Conservation (phyloP, 805 yeast species). For the Huiozyma sinensis region DNA sequence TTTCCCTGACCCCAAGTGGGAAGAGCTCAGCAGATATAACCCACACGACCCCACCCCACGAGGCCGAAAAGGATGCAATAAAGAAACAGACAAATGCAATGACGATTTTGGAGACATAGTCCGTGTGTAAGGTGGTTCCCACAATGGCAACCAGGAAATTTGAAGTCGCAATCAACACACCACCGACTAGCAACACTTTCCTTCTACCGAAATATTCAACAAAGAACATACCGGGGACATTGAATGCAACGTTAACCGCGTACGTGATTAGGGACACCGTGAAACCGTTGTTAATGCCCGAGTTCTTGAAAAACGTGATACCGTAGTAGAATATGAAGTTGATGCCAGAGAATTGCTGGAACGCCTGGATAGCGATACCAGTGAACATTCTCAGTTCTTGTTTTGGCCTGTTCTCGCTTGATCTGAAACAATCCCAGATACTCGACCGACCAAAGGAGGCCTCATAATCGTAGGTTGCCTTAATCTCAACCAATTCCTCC, state of each 20-base stretch:
- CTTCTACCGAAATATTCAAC: constrained; percentile 80
- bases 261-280: constrained; percentile 67
- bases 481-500: constrained; percentile 65
- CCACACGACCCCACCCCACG: constrained; percentile 86
- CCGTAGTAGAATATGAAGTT: constrained; percentile 88
- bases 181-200: constrained; percentile 58
- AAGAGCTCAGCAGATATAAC: constrained; percentile 56
- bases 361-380: constrained; percentile 58
- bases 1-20: constrained; percentile 64
- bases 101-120: constrained; percentile 40
- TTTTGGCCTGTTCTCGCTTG: constrained; percentile 43
- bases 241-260: constrained; percentile 67
- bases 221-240: constrained; percentile 72
- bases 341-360: constrained; percentile 86
- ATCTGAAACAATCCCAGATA: constrained; percentile 46
- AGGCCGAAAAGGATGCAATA: constrained; percentile 65
- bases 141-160: constrained; percentile 61
- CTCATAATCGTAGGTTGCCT: constrained; percentile 66
- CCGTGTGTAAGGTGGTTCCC: constrained; percentile 38
- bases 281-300: constrained; percentile 58
- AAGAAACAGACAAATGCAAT: constrained; percentile 58
- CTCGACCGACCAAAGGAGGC: constrained; percentile 42
- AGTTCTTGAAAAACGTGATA: constrained; percentile 59
- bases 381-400: constrained; percentile 51
- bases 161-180: constrained; percentile 57